Conservation (phyloP, 208 protist species). For the Acanthamoeba castellanii region DNA sequence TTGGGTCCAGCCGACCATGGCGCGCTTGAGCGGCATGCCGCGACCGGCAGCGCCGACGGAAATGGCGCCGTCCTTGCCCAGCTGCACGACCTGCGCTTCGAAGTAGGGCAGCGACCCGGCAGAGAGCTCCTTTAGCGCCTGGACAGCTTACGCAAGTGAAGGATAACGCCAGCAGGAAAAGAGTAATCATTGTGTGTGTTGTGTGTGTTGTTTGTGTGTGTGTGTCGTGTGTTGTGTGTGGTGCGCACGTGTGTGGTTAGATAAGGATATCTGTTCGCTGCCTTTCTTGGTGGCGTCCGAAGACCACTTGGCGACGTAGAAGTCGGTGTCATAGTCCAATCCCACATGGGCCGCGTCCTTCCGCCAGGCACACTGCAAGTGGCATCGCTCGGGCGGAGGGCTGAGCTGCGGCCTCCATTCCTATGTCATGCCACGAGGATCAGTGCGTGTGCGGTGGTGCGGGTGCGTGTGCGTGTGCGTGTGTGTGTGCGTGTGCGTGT, state of each 20-base stretch:
- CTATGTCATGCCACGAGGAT: not conserved
- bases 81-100: conserved; percentile 28
- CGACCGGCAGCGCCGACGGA: conserved; percentile 21
- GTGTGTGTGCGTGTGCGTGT: not conserved
- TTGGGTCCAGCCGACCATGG: conserved; percentile 13
- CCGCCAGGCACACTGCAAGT: not conserved
- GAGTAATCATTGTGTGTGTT: not conserved
- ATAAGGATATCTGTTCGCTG: conserved; percentile 15
- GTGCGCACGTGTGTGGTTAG: not conserved
- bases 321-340: not conserved
- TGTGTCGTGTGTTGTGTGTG: no score
- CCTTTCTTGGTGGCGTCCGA: conserved; percentile 5
- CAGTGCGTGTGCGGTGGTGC: not conserved
- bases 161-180: not conserved
- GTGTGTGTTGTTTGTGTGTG: not conserved
- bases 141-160: conserved; percentile 1
- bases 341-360: not conserved
- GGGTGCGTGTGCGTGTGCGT: not conserved
- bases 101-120: conserved; percentile 5
- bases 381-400: not conserved
- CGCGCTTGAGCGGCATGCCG: not conserved
- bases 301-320: conserved; percentile 20
- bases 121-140: not conserved
- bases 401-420: not conserved
- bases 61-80: conserved; percentile 24